Percentiles rank a stretch among this genome's conserved stretches.
These are phyloP conservation scores for Teratosphaeria gauchensis DNA, from an alignment of 2,329 filamentous ascomycete genomes.

Conservation along the genomic window DNA sequence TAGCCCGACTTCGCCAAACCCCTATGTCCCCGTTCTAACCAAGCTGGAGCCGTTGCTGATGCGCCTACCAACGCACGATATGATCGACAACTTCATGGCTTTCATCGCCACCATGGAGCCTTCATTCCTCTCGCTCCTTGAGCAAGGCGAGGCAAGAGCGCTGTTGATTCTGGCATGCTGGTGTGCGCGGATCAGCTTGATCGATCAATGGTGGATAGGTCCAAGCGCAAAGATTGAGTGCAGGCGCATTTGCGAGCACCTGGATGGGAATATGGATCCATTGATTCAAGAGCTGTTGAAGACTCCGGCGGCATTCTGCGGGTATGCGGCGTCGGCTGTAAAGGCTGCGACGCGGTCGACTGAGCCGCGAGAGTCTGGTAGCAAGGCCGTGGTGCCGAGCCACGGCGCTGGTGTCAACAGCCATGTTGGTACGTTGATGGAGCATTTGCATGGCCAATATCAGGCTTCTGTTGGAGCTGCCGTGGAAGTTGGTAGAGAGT, in stretches of 20 bases:
- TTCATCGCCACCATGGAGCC: constrained; percentile 3
- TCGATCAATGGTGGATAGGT: constrained; percentile 6
- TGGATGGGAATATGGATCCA: not conserved
- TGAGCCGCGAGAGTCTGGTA: not conserved
- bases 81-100: constrained; percentile 2
- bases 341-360: not conserved
- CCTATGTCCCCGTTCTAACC: not conserved
- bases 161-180: constrained; percentile 4
- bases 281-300: constrained; percentile 1
- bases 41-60: constrained; percentile 3
- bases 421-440: not conserved
- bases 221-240: constrained; percentile 1
- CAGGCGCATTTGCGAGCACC: constrained; percentile 1
- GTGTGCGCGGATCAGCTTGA: constrained; percentile 3
- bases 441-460: not conserved
- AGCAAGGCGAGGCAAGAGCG: constrained; percentile 1
- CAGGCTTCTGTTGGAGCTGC: not conserved
- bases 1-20: not conserved
- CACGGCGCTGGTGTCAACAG: not conserved
- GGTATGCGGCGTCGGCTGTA: not conserved
- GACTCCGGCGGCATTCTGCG: not conserved
- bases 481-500: not conserved
- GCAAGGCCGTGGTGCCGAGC: not conserved
- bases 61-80: not conserved
- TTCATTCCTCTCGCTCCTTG: constrained; percentile 2